Conservation (phyloP, 805 yeast species). For the Clavispora santaluciae region DNA sequence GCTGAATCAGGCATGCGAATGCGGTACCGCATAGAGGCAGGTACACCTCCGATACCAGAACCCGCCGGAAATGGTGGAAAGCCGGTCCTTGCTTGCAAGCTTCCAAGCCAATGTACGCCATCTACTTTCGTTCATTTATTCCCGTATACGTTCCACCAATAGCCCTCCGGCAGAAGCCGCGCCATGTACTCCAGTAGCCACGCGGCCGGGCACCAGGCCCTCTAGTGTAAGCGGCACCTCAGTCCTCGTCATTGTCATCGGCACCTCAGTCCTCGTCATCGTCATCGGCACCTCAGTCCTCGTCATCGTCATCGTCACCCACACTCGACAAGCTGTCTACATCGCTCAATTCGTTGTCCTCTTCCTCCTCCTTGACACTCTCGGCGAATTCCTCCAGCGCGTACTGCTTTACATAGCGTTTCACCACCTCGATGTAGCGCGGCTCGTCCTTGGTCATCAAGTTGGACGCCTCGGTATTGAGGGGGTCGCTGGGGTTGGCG, state of each 20-base stretch:
- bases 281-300: slow-evolving; percentile 18
- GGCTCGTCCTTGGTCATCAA: slow-evolving; percentile 65
- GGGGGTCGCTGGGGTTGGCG: slow-evolving; percentile 92
- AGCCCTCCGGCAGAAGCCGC: too few species aligned
- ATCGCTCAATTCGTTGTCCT: slow-evolving; percentile 41
- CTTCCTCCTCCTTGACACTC: slow-evolving; percentile 29
- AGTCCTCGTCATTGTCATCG: slow-evolving; percentile 2
- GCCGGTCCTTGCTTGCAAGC: too few species aligned
- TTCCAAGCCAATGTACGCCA: too few species aligned
- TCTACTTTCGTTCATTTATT: too few species aligned
- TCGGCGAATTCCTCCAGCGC: slow-evolving; percentile 30
- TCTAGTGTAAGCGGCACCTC: too few species aligned
- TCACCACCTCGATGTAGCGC: slow-evolving; percentile 64
- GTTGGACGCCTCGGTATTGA: slow-evolving; percentile 85
- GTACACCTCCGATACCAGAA: too few species aligned
- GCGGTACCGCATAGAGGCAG: too few species aligned
- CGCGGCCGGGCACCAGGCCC: not conserved
- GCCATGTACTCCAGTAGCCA: not conserved
- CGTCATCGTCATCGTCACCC: slow-evolving; percentile 24
- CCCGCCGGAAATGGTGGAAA: too few species aligned
- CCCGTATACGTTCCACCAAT: too few species aligned
- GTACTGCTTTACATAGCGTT: slow-evolving; percentile 65
- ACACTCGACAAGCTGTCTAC: slow-evolving; percentile 49
- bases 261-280: slow-evolving; percentile 23
- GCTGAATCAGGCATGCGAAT: too few species aligned